phyloP scores from a whole-genome alignment of 129 eudicot genomes.

The Solidago caesia region DNA sequence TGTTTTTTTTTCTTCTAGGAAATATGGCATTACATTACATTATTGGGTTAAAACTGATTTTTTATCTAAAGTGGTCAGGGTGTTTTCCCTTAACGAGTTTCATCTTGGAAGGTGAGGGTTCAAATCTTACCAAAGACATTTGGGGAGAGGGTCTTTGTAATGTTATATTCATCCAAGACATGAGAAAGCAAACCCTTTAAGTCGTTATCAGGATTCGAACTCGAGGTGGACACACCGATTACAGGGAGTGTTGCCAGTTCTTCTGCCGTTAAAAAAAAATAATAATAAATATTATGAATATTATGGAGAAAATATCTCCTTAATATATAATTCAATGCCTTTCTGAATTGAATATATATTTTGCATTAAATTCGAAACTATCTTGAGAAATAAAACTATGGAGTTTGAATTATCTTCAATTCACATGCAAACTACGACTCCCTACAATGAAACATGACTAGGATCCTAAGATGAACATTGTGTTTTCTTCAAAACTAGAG shows the following conservation, averaged over 20 bases:
- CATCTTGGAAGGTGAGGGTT: too few relatives aligned
- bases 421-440: constrained; percentile 14
- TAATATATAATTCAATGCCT: constrained; percentile 26
- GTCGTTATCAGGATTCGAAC: too few relatives aligned
- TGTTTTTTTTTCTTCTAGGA: constrained; percentile 6
- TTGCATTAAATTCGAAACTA: constrained; percentile 30
- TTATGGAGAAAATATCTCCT: constrained; percentile 17
- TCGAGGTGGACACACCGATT: too few relatives aligned
- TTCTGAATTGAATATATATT: constrained; percentile 19
- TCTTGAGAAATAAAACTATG: constrained; percentile 28
- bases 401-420: neutral
- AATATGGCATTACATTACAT: constrained; percentile 19
- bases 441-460: constrained; percentile 29
- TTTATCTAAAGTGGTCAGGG: too few relatives aligned
- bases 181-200: too few relatives aligned
- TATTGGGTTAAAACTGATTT: neutral
- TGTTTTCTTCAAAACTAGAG: constrained; percentile 32
- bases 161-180: too few relatives aligned
- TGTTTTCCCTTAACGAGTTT: too few relatives aligned
- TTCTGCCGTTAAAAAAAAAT: too few relatives aligned
- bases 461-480: constrained; percentile 33
- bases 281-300: too few relatives aligned
- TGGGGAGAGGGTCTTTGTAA: too few relatives aligned
- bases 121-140: constrained; percentile 3
- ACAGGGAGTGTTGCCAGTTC: too few relatives aligned